A percentile compares a stretch with the other conserved stretches of the same genome.
Evolutionary conservation across 371 early-diverging fungal species (phyloP).

Genomic region (Apophysomyces trapeziformis): DNA sequence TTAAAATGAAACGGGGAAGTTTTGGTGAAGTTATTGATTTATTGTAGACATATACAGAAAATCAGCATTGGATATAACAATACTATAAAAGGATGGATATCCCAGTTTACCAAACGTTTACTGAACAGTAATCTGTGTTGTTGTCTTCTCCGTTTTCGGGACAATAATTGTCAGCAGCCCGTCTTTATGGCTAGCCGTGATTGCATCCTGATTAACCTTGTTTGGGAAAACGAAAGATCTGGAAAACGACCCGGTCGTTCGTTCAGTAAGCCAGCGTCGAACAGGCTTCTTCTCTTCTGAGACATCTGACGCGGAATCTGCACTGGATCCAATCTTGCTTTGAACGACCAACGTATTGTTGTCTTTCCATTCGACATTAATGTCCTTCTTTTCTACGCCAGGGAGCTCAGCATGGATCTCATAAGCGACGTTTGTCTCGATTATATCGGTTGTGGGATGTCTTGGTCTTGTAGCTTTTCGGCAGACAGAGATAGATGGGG

Average conservation of each 20-base stretch:
- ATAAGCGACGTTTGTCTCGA: conserved; percentile 30
- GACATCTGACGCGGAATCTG: not conserved
- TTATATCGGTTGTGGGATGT: conserved; percentile 36
- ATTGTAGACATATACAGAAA: too few species aligned
- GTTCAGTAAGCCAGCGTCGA: conserved; percentile 42
- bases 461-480: conserved; percentile 1
- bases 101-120: not conserved
- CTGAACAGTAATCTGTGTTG: conserved; percentile 3
- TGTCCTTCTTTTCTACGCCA: conserved; percentile 40
- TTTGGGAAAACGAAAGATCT: conserved; percentile 40
- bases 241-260: conserved; percentile 37
- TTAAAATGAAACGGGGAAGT: too few species aligned
- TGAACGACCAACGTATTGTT: conserved; percentile 28
- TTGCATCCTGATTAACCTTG: conserved; percentile 28
- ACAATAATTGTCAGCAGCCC: conserved; percentile 37
- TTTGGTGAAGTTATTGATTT: too few species aligned
- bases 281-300: not conserved
- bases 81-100: too few species aligned
- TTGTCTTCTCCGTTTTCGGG: conserved; percentile 29
- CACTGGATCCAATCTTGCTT: conserved; percentile 23
- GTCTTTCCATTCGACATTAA: conserved; percentile 39
- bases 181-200: conserved; percentile 45
- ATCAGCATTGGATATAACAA: too few species aligned
- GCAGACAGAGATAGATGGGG: too few species aligned
- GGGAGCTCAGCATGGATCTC: conserved; percentile 44